These are phyloP conservation scores for Pseudocercospora macadamiae DNA, from an alignment of 2,329 filamentous ascomycete species.

Conservation along the genomic window DNA sequence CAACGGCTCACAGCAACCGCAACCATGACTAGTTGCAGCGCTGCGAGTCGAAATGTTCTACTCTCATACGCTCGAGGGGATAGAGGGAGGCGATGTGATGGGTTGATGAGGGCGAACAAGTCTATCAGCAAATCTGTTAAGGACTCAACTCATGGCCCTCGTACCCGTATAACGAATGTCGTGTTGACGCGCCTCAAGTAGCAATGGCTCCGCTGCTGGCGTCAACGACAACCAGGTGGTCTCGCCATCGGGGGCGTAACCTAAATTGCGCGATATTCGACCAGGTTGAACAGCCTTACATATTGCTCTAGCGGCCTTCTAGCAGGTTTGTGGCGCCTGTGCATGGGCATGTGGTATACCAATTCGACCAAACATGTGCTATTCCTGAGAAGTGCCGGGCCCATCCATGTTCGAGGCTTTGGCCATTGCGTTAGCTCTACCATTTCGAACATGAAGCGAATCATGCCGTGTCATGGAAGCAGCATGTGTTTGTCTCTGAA, in stretches of 20 bases:
- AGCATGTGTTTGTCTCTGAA: not conserved
- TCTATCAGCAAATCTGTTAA: no score
- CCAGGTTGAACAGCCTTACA: not conserved
- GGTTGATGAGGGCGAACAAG: no score
- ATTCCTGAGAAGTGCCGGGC: not conserved
- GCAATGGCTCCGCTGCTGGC: not conserved
- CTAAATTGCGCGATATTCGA: not conserved
- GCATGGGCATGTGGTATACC: not conserved
- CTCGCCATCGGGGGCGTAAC: not conserved
- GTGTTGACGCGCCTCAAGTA: no score
- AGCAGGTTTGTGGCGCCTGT: conserved; percentile 3
- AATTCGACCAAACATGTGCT: not conserved
- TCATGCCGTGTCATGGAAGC: not conserved
- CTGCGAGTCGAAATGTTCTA: not conserved
- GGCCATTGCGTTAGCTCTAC: conserved; percentile 5
- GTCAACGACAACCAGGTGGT: not conserved
- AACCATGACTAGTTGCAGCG: not conserved
- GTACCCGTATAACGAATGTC: no score
- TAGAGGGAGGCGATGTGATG: no score
- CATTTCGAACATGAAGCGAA: not conserved
- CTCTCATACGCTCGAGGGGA: not conserved
- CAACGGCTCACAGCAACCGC: not conserved
- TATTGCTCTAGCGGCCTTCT: conserved; percentile 2
- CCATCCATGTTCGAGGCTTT: conserved; percentile 5
- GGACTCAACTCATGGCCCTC: no score